Percentiles rank a stretch among this genome's conserved stretches.
These are phyloP conservation scores for Oryza glumipatula DNA, from an alignment of 176 grass and related monocot genomes.

Conservation along the genomic window DNA sequence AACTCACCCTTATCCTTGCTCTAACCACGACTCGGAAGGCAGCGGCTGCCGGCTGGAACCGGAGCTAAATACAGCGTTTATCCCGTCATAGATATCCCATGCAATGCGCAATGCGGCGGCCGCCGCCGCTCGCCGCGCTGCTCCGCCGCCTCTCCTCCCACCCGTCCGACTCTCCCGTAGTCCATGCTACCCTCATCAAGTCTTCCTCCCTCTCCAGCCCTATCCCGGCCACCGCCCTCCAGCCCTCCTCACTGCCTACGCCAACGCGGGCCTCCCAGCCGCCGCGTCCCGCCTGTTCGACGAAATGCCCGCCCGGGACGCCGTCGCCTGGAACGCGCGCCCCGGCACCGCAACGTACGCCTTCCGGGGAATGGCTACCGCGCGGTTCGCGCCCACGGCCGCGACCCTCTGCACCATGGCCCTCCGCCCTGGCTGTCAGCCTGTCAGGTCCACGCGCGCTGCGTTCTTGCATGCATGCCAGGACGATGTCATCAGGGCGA, in stretches of 20 bases:
- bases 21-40: too few relatives aligned
- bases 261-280: constrained; percentile 33
- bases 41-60: too few relatives aligned
- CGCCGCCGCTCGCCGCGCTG: constrained; percentile 27
- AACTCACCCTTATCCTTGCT: too few relatives aligned
- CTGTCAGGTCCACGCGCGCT: constrained; percentile 57
- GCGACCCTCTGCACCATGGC: constrained; percentile 51
- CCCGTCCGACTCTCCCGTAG: constrained; percentile 3
- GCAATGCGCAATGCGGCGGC: background rate
- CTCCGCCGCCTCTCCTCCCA: constrained; percentile 36
- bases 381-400: constrained; percentile 35
- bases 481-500: constrained; percentile 42
- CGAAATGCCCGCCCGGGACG: constrained; percentile 58
- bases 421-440: constrained; percentile 49
- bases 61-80: too few relatives aligned
- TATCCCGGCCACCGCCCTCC: constrained; percentile 59
- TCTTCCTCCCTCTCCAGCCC: constrained; percentile 38
- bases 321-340: constrained; percentile 65
- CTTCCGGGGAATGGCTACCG: constrained; percentile 43
- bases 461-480: constrained; percentile 29
- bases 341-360: constrained; percentile 19
- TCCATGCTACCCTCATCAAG: constrained; percentile 48
- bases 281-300: constrained; percentile 58
- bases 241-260: constrained; percentile 51
- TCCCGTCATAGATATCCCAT: too few relatives aligned